phyloP scores from a whole-genome alignment of 139 green algal species.

The Chlamydomonas applanata region DNA sequence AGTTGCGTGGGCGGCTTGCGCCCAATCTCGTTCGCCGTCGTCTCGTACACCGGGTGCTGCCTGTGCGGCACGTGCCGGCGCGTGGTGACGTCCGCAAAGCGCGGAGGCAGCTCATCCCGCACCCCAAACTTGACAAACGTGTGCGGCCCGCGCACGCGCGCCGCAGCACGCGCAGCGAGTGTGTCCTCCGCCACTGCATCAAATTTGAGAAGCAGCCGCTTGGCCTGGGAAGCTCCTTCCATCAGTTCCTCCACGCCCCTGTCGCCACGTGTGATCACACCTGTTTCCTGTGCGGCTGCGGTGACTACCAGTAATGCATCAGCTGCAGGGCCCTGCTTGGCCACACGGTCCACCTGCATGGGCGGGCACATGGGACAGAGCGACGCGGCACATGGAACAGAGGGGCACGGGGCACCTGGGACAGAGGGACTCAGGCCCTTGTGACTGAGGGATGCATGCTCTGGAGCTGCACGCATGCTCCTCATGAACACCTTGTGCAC shows the following conservation, averaged over 20 bases:
- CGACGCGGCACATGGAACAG: too few species aligned
- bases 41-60: constrained; percentile 32
- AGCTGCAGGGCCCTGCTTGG: neutral
- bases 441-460: too few species aligned
- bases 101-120: neutral
- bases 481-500: too few species aligned
- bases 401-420: too few species aligned
- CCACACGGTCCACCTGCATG: neutral
- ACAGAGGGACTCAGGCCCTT: too few species aligned
- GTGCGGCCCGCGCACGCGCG: neutral
- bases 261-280: neutral
- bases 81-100: constrained; percentile 25
- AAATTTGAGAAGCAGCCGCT: constrained; percentile 4
- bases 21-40: constrained; percentile 16
- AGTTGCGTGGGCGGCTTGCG: constrained; percentile 1
- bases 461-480: too few species aligned
- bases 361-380: neutral
- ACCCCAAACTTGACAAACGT: constrained; percentile 4
- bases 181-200: neutral
- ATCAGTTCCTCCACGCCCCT: neutral
- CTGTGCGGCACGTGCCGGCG: constrained; percentile 8
- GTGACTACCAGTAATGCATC: constrained; percentile 4
- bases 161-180: neutral
- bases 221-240: neutral
- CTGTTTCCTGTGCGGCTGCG: neutral